phyloP scores from a whole-genome alignment of 2,329 filamentous ascomycete genomes.

The Aspergillus jensenii region DNA sequence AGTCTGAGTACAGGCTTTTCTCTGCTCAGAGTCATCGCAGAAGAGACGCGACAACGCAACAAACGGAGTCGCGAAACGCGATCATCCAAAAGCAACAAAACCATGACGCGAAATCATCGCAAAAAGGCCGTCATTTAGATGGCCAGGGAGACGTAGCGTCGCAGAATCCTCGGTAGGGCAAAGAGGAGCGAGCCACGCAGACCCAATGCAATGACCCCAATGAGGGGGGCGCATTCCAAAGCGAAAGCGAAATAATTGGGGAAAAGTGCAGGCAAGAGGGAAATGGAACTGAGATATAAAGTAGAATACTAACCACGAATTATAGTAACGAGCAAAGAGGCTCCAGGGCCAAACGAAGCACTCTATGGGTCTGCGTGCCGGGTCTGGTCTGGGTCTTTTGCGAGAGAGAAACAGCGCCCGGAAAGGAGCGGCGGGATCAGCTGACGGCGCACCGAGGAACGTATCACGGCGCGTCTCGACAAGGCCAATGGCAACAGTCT shows the following conservation, averaged over 20 bases:
- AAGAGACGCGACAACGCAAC: conserved; percentile 18
- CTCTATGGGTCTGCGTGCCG: conserved; percentile 24
- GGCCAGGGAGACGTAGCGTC: not conserved
- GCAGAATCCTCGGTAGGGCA: not conserved
- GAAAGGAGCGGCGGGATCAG: conserved; percentile 24
- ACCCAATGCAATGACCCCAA: conserved; percentile 9
- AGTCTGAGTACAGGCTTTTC: conserved; percentile 10
- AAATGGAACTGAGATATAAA: conserved; percentile 9
- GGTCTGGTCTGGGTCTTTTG: conserved; percentile 21
- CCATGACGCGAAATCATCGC: conserved; percentile 15
- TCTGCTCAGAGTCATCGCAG: conserved; percentile 4
- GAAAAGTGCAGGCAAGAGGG: conserved; percentile 1
- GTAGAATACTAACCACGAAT: conserved; percentile 20
- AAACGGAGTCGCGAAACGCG: conserved; percentile 10
- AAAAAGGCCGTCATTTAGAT: not conserved
- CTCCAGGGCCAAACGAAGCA: conserved; percentile 18
- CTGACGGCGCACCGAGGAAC: conserved; percentile 18
- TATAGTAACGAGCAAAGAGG: conserved; percentile 14
- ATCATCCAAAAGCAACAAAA: conserved; percentile 5
- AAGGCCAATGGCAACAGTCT: not conserved
- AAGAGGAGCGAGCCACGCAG: conserved; percentile 7
- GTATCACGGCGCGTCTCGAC: conserved; percentile 10
- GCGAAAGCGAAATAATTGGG: not conserved
- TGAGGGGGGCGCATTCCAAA: conserved; percentile 8
- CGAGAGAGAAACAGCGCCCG: conserved; percentile 15